These are phyloP conservation scores for Chrysanthemum seticuspe DNA, from an alignment of 129 eudicot species.

Conservation along the genomic window DNA sequence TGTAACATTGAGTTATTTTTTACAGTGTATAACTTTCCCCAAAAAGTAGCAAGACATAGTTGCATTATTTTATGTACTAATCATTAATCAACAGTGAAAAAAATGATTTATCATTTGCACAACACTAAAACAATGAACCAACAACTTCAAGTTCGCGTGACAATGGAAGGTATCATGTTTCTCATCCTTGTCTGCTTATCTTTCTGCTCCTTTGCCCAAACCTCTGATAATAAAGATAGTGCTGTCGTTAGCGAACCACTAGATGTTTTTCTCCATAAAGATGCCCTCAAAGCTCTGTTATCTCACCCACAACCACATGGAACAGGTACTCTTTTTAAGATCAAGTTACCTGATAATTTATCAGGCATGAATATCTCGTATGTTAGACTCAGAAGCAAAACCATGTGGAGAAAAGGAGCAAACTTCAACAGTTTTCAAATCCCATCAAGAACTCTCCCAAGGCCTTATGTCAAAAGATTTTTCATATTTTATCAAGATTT, in stretches of 20 bases:
- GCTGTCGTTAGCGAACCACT: conserved; percentile 13
- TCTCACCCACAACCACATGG: conserved; percentile 39
- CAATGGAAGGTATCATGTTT: conserved; percentile 24
- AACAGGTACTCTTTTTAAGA: conserved; percentile 52
- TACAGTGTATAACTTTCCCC: too few relatives aligned
- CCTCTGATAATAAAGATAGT: conserved; percentile 8
- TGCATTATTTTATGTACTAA: neutral
- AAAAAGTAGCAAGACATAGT: neutral
- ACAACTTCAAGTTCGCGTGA: conserved; percentile 8
- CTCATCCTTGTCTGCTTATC: conserved; percentile 26
- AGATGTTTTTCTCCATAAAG: conserved; percentile 39
- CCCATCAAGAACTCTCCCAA: conserved; percentile 61
- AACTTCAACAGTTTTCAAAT: conserved; percentile 53
- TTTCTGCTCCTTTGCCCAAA: conserved; percentile 20
- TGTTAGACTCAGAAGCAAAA: conserved; percentile 55
- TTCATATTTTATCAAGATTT: conserved; percentile 53
- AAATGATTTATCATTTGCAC: neutral
- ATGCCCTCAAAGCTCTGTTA: conserved; percentile 36
- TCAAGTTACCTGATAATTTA: conserved; percentile 44
- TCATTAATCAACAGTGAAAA: conserved; percentile 1
- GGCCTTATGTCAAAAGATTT: conserved; percentile 58
- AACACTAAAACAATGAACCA: conserved; percentile 1
- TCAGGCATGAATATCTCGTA: conserved; percentile 53
- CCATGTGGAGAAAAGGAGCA: conserved; percentile 60
- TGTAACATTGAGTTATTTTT: too few relatives aligned